phyloP scores from a whole-genome alignment of 2,329 filamentous ascomycete species.

The Apiospora rasikravindrae region DNA sequence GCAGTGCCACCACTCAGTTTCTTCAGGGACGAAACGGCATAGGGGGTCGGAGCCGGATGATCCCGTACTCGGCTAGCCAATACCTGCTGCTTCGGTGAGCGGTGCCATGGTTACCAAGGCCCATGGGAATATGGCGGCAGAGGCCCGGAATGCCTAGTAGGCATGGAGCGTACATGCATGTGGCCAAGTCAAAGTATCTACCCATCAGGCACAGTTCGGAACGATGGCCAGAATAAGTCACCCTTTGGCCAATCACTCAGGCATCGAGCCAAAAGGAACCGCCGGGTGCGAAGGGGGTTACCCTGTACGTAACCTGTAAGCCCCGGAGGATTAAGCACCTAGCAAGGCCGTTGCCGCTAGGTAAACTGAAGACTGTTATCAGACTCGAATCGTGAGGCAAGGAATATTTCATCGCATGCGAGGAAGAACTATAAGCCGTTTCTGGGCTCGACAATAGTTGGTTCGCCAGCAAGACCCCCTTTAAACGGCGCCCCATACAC shows the following conservation, averaged over 20 bases:
- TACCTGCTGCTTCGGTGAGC: constrained; percentile 22
- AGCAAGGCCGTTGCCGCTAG: background rate
- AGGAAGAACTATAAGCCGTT: background rate
- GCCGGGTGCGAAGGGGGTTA: too few species aligned
- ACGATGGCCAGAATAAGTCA: background rate
- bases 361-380: background rate
- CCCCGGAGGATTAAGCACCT: background rate
- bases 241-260: background rate
- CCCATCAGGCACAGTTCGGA: background rate
- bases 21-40: constrained; percentile 41
- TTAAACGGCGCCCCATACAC: background rate
- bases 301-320: background rate
- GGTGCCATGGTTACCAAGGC: constrained; percentile 26
- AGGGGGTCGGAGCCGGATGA: constrained; percentile 35
- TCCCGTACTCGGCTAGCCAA: constrained; percentile 27
- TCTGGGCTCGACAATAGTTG: too few species aligned
- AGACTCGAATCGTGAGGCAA: background rate
- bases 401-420: background rate
- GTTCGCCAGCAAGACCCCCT: background rate
- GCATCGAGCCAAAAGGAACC: too few species aligned
- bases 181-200: background rate
- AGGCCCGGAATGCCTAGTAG: background rate
- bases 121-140: background rate
- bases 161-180: too few species aligned
- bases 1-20: constrained; percentile 45